phyloP scores from a whole-genome alignment of 208 protist genomes.

The Zelonia costaricensis region DNA sequence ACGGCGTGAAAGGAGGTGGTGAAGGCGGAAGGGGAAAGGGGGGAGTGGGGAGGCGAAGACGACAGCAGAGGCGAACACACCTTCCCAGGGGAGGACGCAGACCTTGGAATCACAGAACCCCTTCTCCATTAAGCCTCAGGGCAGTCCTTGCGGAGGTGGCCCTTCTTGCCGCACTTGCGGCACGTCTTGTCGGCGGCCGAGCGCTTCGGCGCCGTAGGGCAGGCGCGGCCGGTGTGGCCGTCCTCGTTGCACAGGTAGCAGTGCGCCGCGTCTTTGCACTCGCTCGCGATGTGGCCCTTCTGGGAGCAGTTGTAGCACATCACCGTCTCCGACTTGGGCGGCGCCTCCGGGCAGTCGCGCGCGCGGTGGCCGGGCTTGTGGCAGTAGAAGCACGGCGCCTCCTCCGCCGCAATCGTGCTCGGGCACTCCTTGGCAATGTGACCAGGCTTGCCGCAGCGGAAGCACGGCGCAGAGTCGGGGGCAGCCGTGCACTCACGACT shows the following conservation, averaged over 20 bases:
- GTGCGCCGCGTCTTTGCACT: slow-evolving; percentile 68
- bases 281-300: slow-evolving; percentile 79
- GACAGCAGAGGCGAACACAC: too few species aligned
- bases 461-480: slow-evolving; percentile 59
- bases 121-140: slow-evolving; percentile 46
- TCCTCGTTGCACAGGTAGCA: slow-evolving; percentile 85
- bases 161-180: slow-evolving; percentile 79
- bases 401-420: slow-evolving; percentile 50
- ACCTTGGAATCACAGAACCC: neutral
- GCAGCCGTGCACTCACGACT: slow-evolving; percentile 74
- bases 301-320: slow-evolving; percentile 81
- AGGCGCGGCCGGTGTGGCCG: slow-evolving; percentile 83
- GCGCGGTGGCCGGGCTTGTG: slow-evolving; percentile 83
- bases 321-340: slow-evolving; percentile 68
- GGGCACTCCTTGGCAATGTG: slow-evolving; percentile 83
- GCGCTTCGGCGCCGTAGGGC: slow-evolving; percentile 46
- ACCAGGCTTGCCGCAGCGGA: slow-evolving; percentile 77
- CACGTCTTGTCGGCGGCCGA: slow-evolving; percentile 48
- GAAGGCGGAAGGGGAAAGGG: too few species aligned
- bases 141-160: slow-evolving; percentile 76
- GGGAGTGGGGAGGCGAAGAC: too few species aligned
- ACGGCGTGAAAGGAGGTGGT: too few species aligned
- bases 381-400: slow-evolving; percentile 90
- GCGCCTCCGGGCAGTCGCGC: slow-evolving; percentile 81
- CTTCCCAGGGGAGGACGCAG: neutral